Base-by-base conservation (phyloP, 1,284 basidiomycete genomes). In the Sporisorium iseilematis-ciliati region DNA sequence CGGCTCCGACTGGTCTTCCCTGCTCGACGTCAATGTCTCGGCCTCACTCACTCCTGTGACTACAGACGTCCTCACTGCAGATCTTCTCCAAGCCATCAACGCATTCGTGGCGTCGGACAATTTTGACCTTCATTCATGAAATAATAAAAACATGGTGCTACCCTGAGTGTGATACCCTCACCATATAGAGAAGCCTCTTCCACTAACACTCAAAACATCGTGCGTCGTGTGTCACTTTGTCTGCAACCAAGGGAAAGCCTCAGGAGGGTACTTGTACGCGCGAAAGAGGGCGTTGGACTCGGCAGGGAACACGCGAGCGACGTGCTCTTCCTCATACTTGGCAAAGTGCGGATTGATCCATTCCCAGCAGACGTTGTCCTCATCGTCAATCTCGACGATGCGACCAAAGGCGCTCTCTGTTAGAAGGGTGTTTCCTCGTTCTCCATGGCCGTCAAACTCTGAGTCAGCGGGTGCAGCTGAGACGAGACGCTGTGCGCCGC, bases 271-370 rank as follows among this genome's bases (percentile, higher is more conserved):
- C 18, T 50, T 50, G 48, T 50, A 50, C 2, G 48, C 48, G 48
- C 48, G 48, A 7, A 50, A 50, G 12, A 50, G 48, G 7, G 48
- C 48, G 18, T 50, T 50, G 18, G 48, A 50, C 48, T 50, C 48
- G 29, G 29, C 29, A 12, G 48, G 48, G 25, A 50, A 50, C 18
- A 50, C 29, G 29, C 31, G 14, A n/a, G 29, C 29, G 4, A 50
- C 48, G 31, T 50, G 48, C 29, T 50, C 48, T 26, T 50, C 48
- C 18, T 50, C 48, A n/a, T 50, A 50, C 48, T 50, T 50, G n/a
- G 48, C 48, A 29, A 50, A 50, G n/a, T 50, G 48, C 29, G 48
- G 48, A n/a, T 50, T 50, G 48, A 50, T 50, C 48, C 48, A 50
- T n/a, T 50, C 29, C 48, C 48, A 50, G 18, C 48, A 50, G 29